These are phyloP conservation scores for Paramecium sonneborni DNA, from an alignment of 73 alveolate species.

Conservation along the genomic window DNA sequence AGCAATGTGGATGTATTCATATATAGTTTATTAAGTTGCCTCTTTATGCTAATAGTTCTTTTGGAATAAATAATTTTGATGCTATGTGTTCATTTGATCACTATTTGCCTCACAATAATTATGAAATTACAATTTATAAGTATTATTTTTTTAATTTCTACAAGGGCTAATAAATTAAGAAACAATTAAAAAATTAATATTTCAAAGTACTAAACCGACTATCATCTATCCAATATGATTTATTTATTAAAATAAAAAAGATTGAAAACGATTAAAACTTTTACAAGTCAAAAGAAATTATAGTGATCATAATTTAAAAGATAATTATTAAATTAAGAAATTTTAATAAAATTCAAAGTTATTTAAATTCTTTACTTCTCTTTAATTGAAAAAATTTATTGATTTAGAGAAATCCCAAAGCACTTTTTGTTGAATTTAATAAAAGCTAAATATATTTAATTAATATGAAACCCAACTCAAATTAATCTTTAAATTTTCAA, in stretches of 20 bases:
- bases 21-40: background rate
- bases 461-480: no score
- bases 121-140: background rate
- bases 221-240: background rate
- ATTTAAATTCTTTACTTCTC: no score
- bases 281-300: background rate
- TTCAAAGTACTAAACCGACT: background rate
- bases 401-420: no score
- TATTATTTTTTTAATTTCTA: background rate
- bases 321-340: background rate
- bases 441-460: no score
- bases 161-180: background rate
- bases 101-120: constrained; percentile 19
- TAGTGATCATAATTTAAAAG: background rate
- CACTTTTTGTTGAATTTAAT: no score
- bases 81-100: background rate
- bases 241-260: background rate
- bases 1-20: background rate
- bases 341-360: no score
- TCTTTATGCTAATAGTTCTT: background rate
- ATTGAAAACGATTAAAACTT: background rate
- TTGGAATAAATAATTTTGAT: constrained; percentile 18
- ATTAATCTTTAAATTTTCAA: background rate
- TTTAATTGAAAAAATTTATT: no score
- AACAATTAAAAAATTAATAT: background rate